Evolutionary conservation across 2,329 filamentous ascomycete species (phyloP), one percentile per base, ranked within the genome.

Genomic region (Penicillium sp.): DNA sequence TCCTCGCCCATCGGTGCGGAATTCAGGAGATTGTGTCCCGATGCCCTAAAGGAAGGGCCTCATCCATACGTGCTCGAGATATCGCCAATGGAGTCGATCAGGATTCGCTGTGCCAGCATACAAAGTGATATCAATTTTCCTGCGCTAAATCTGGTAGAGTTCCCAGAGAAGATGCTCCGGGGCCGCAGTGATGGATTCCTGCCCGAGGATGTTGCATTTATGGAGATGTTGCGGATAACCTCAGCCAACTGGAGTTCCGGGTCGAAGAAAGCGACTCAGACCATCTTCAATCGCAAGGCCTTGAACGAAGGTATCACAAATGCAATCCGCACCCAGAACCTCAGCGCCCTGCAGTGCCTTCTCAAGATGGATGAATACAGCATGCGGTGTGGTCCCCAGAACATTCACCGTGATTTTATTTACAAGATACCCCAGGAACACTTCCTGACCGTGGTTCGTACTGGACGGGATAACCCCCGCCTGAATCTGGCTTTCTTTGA

Each of bases 231-330:
- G 21, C 73, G 73, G 13, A 46, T 69, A 24, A 64, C 67, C 16
- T 65, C 68, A 5, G 21, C 43, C 18, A 60, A 60, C 45, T 63
- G 27, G 51, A 43, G 36, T 6, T n/a, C 9, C 3, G 14, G 5
- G 14, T 21, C 18, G 16, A 18, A 14, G 16, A 8, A 27, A 10
- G 21, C n/a, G 1, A 54, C 58, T 2, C 9, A 9, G 10, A 54
- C 60, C 0, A 36, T 27, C 1, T 21, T 77, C 8, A 70, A 75
- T 3, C 68, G 65, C 2, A 59, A 63, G 2, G 65, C 66, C 0
- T 54, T 77, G 2, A 72, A 76, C n/a, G 56, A 71, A 27, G 76
- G 77, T 8, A 71, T 79, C 45, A 65, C 67, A 24, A 68, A 64
- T 3, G 77, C 77, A 9, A 70, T 79, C 9, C 29, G 62, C 7